Conservation (phyloP, 2,329 filamentous ascomycete species). For the Botrytis elliptica region DNA sequence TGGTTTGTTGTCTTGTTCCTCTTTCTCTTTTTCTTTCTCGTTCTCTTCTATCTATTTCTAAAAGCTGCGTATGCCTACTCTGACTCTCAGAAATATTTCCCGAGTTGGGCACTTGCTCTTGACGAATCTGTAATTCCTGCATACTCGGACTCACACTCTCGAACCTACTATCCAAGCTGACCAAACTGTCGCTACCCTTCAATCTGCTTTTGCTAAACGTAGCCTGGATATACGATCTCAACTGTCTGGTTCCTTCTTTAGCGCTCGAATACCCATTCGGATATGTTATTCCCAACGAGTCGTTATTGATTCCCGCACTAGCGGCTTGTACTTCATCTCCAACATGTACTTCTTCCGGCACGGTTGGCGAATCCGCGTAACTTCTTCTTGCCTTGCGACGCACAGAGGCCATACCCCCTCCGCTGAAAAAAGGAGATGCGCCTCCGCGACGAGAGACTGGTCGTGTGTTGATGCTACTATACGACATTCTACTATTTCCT, state of each 20-base stretch:
- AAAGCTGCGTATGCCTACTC: slow-evolving; percentile 17
- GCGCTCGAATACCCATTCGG: slow-evolving; percentile 32
- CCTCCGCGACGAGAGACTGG: slow-evolving; percentile 33
- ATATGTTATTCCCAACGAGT: slow-evolving; percentile 29
- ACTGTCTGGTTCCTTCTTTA: slow-evolving; percentile 34
- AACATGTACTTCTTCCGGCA: slow-evolving; percentile 30
- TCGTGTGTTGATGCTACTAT: slow-evolving; percentile 24
- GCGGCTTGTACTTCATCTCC: slow-evolving; percentile 21
- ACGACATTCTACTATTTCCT: slow-evolving; percentile 8
- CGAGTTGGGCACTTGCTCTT: not conserved
- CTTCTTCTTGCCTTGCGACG: slow-evolving; percentile 27
- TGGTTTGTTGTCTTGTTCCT: not conserved
- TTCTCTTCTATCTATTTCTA: slow-evolving; percentile 16
- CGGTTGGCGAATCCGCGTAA: slow-evolving; percentile 34
- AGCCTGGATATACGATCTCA: slow-evolving; percentile 32
- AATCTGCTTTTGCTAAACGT: slow-evolving; percentile 26
- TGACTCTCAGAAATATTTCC: not conserved
- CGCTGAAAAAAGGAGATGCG: slow-evolving; percentile 36
- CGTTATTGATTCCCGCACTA: slow-evolving; percentile 24
- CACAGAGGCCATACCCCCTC: slow-evolving; percentile 20
- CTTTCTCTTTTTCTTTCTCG: not conserved
- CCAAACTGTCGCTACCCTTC: slow-evolving; percentile 25
- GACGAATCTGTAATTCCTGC: slow-evolving; percentile 16
- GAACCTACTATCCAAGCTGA: slow-evolving; percentile 34
- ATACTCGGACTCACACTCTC: slow-evolving; percentile 30